Evolutionary conservation across 805 yeast genomes (phyloP), one percentile per base, ranked within the genome.

Genomic region (Hyphopichia homilentoma): DNA sequence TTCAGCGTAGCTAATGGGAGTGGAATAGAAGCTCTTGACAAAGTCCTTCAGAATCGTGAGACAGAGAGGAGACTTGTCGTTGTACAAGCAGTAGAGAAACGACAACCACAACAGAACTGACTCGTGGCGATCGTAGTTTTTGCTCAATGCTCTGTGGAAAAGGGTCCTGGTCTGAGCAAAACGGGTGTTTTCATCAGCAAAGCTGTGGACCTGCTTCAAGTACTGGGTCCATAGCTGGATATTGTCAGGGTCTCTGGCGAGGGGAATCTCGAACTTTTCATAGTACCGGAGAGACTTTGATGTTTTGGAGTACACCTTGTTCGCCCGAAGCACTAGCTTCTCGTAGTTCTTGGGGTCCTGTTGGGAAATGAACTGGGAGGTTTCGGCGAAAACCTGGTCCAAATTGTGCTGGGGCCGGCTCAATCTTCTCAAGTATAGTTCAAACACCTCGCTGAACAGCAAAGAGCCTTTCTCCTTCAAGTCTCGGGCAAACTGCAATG

Each of bases 301-400:
- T 0, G 74, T 60, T 9, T 38, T 33, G 5, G 50, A 40, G 34
- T 60, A 58, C 0, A 59, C 32, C 17, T 48, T 50, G 27, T 57
- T 58, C 1, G 72, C 74, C 0, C 32, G n/a, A 5, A 42, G 33
- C 68, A 77, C 63, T 15, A 52, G 48, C 0, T 32, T 23, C 1
- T 55, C 58, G 38, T 74, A 73, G 3, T 54, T 29, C 1, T 43
- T 43, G 1, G 50, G 32, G 15, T 41, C 50, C 27, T 56, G 25
- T 2, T 34, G 22, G 1, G 75, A 53, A 2, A 74, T 54, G 33
- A 72, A 69, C 1, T 48, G 16, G 1, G 79, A 74, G 27, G 57
- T 64, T 1, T 51, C 50, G 7, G 56, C 47, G 41, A 57, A 67
- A 0, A 77, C 64, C 0, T 60, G 57, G 3, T 68, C 70, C 6